phyloP scores from a whole-genome alignment of 345 rosid species.

The Luvunga scandens region DNA sequence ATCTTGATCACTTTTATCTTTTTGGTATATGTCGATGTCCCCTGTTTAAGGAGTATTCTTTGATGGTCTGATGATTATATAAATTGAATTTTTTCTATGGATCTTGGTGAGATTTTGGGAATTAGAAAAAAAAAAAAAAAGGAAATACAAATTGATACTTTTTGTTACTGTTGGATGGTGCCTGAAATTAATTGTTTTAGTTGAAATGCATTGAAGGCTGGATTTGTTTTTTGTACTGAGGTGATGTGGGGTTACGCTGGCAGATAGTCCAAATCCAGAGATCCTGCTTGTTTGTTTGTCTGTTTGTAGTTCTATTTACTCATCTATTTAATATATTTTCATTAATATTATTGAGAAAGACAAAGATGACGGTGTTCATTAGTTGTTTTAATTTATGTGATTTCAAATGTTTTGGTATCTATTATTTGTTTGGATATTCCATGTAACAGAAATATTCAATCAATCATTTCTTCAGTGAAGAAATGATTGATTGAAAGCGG shows the following conservation, averaged over 20 bases:
- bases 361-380: neutral
- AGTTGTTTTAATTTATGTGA: neutral
- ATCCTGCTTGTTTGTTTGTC: neutral
- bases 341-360: constrained; percentile 4
- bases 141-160: neutral
- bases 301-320: neutral
- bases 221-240: neutral
- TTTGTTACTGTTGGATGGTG: neutral
- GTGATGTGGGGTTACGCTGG: neutral
- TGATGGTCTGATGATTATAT: neutral
- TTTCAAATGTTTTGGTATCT: neutral
- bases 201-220: neutral
- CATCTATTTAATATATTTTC: neutral
- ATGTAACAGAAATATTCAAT: neutral
- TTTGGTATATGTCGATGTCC: neutral
- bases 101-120: constrained; percentile 7
- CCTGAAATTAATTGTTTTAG: neutral
- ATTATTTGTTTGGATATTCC: neutral
- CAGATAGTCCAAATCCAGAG: constrained; percentile 8
- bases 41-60: neutral
- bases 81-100: neutral
- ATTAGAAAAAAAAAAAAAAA: too few species aligned
- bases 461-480: neutral
- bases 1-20: constrained; percentile 4
- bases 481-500: neutral